Evolutionary conservation across 2,329 filamentous ascomycete genomes (phyloP), one percentile per base, ranked within the genome.

Genomic region (Penicillium janthinellum): DNA sequence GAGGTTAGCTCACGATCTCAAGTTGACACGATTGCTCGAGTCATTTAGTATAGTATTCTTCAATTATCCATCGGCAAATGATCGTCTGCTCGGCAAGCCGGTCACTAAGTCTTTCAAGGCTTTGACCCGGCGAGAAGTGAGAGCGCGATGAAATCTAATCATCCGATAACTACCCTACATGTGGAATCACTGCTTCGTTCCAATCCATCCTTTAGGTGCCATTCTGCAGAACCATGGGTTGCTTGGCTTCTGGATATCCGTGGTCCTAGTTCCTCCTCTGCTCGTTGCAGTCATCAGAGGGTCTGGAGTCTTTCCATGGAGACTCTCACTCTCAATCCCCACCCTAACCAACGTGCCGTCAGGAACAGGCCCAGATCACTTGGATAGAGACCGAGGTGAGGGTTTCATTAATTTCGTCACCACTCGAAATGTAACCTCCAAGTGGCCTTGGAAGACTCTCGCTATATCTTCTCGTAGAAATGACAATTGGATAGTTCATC

Each of bases 391-490:
- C 38, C 34, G 31, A 31, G 7, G 31, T 1, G 47, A 58, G 22
- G 55, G 57, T 53, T 64, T 45, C 56, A 57, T 62, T 50, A 44
- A 56, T 58, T 53, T 57, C 57, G 50, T n/a, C 20, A 58, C 49
- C 11, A 39, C 37, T 39, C 34, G n/a, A 51, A 63, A 63, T 64
- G 64, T 64, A 64, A 66, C 64, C 47, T 44, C 5, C 7, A 20
- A 42, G 34, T 22, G 17, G 31, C 7, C 17, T 39, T 11, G 15
- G 12, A n/a, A 17, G 31, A 54, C 15, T 17, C 15, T 5, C 20
- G 39, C 39, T 60, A 60, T 60, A 57, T 55, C 25, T 44, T 44
- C 25, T 42, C 35, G 44, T 28, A 14, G 15, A 17, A n/a, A 37
- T 28, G n/a, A 4, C 22, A 14, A 20, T 10, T 31, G 4, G 39